Conservation (phyloP, 2,329 filamentous ascomycete genomes). For the Aspergillus unguis region DNA sequence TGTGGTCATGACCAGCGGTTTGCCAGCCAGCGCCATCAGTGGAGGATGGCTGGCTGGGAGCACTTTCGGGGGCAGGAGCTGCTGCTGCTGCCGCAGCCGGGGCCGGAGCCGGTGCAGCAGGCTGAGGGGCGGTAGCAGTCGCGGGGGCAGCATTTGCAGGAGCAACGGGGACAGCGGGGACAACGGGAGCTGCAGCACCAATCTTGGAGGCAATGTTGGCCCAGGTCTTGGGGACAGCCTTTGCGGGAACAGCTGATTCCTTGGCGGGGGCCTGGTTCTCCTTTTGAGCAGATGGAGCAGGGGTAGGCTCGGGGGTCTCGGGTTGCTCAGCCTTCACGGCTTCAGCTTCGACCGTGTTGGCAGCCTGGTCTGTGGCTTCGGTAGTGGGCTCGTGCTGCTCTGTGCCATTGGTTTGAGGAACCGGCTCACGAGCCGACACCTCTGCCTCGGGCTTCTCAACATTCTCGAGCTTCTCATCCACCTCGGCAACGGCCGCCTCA, state of each 20-base stretch:
- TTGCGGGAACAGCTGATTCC: constrained; percentile 39
- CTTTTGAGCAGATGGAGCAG: constrained; percentile 47
- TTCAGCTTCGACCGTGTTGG: constrained; percentile 28
- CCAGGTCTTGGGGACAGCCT: constrained; percentile 62
- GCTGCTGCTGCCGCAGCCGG: constrained; percentile 28
- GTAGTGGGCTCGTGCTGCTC: constrained; percentile 22
- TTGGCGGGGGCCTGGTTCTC: constrained; percentile 53
- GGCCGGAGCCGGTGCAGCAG: constrained; percentile 37
- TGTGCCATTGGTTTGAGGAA: constrained; percentile 37
- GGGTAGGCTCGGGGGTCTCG: constrained; percentile 58
- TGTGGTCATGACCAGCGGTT: constrained; percentile 72
- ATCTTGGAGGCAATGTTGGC: constrained; percentile 56
- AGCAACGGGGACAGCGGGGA: constrained; percentile 33
- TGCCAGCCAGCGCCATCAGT: constrained; percentile 74
- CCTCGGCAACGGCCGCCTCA: constrained; percentile 49
- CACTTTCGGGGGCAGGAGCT: constrained; percentile 38
- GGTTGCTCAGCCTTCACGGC: constrained; percentile 59
- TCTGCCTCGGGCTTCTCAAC: constrained; percentile 45
- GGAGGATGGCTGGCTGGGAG: constrained; percentile 78
- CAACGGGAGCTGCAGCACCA: constrained; percentile 37
- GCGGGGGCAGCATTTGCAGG: constrained; percentile 34
- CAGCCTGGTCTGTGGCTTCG: constrained; percentile 29
- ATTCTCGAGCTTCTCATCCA: constrained; percentile 73
- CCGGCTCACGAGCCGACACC: constrained; percentile 28
- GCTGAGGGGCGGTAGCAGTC: constrained; percentile 31